Evolutionary conservation across 306 rosid species (phyloP).

Genomic region (Datisca glomerata): DNA sequence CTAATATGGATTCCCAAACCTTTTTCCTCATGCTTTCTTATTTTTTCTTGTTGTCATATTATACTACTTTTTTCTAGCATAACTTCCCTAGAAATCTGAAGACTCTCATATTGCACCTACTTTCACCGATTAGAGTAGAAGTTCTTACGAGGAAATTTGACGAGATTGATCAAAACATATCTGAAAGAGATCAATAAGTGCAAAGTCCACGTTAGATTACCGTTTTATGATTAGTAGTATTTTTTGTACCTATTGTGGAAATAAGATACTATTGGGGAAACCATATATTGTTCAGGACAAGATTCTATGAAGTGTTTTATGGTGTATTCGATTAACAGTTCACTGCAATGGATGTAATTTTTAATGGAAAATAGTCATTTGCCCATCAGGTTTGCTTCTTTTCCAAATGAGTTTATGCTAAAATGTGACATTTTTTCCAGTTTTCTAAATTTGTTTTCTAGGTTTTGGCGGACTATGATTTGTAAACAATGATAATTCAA

Average conservation of each 20-base stretch:
- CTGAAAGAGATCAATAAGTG: conserved; percentile 58
- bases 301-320: conserved; percentile 65
- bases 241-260: too few species aligned
- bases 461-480: too few species aligned
- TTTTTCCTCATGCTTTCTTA: too few species aligned
- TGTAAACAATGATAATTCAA: too few species aligned
- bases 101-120: conserved; percentile 76
- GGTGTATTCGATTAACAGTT: conserved; percentile 77
- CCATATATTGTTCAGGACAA: conserved; percentile 32
- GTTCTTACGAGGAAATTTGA: conserved; percentile 86
- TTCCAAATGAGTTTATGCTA: conserved; percentile 19
- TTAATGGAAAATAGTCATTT: conserved; percentile 75
- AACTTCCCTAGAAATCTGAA: conserved; percentile 86
- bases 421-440: too few species aligned
- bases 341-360: conserved; percentile 76
- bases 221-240: too few species aligned
- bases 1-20: conserved; percentile 1
- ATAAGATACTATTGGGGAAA: too few species aligned
- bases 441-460: too few species aligned
- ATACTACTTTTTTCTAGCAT: conserved; percentile 31
- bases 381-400: conserved; percentile 42
- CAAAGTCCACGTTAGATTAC: conserved; percentile 11
- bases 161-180: conserved; percentile 57
- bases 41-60: conserved; percentile 12
- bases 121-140: conserved; percentile 82